Evolutionary conservation across 176 grass and related monocot genomes (phyloP).

Genomic region (Carex kokanica): DNA sequence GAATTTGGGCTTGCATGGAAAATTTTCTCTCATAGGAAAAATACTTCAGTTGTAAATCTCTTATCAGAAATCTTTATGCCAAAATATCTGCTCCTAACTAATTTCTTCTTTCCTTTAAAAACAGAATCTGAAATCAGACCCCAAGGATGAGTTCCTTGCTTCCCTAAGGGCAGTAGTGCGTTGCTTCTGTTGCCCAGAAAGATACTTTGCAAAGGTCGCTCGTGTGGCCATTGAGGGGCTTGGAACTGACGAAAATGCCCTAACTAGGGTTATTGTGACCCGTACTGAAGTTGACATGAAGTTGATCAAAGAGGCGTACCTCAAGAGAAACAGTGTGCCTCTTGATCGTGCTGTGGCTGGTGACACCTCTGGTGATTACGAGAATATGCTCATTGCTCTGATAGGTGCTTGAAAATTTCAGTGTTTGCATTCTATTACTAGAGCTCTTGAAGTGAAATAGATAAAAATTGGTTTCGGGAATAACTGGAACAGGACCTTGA

Average conservation of each 20-base stretch:
- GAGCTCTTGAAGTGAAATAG: not conserved
- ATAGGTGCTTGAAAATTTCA: constrained; percentile 32
- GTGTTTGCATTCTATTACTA: not conserved
- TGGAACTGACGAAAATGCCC: constrained; percentile 69
- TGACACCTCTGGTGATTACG: constrained; percentile 75
- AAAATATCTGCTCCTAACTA: not conserved
- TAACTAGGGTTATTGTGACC: constrained; percentile 70
- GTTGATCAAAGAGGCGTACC: constrained; percentile 64
- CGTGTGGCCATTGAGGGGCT: constrained; percentile 46
- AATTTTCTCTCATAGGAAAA: not conserved
- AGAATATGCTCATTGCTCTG: constrained; percentile 61
- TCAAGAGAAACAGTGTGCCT: constrained; percentile 73
- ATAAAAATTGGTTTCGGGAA: not conserved
- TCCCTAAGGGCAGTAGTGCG: constrained; percentile 58
- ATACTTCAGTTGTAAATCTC: not conserved
- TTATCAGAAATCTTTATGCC: not conserved
- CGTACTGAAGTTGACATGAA: constrained; percentile 77
- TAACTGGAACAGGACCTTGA: not conserved
- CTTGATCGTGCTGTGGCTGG: constrained; percentile 59
- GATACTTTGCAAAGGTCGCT: constrained; percentile 74
- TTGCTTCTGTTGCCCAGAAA: constrained; percentile 70
- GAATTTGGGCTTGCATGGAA: not conserved
- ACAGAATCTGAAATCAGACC: constrained; percentile 76
- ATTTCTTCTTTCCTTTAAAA: constrained; percentile 2
- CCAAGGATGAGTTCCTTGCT: constrained; percentile 69